Conservation (phyloP, 2,329 filamentous ascomycete species). For the Zalaria obscura region DNA sequence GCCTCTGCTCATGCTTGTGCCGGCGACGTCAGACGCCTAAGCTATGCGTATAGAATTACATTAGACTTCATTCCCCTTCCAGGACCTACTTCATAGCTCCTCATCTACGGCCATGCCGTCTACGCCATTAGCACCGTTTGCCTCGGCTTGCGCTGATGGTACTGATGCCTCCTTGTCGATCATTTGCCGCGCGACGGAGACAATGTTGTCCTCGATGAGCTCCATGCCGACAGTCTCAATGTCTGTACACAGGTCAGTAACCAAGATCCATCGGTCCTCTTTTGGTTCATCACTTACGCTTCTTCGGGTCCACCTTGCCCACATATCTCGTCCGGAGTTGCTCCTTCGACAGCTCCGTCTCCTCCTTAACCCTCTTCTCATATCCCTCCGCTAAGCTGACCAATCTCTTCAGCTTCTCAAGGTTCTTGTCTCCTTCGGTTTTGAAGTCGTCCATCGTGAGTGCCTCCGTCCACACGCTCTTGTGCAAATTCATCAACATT, state of each 20-base stretch:
- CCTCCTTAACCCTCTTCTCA: constrained; percentile 97
- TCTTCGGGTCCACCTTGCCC: constrained; percentile 97
- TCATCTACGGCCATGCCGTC: constrained; percentile 19
- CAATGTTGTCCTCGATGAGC: constrained; percentile 98
- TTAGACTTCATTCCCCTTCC: background rate
- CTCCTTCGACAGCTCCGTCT: constrained; percentile 92
- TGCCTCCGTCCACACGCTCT: constrained; percentile 98
- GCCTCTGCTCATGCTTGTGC: no score
- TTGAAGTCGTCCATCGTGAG: constrained; percentile 94
- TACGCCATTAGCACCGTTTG: constrained; percentile 26
- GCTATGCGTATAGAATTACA: background rate
- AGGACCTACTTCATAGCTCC: background rate
- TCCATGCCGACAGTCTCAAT: constrained; percentile 92
- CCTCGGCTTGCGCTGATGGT: constrained; percentile 50
- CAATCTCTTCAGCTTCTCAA: constrained; percentile 74
- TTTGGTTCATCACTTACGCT: constrained; percentile 42
- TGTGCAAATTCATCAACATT: constrained; percentile 99
- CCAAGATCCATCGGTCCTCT: no score
- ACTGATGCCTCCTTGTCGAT: constrained; percentile 98
- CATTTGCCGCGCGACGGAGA: constrained; percentile 96
- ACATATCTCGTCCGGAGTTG: constrained; percentile 98
- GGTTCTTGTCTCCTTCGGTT: constrained; percentile 69
- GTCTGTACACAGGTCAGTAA: constrained; percentile 30
- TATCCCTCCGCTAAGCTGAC: constrained; percentile 88
- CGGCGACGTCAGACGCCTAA: background rate